Base-by-base conservation (phyloP, 2,329 filamentous ascomycete species). In the Colletotrichum incanum region DNA sequence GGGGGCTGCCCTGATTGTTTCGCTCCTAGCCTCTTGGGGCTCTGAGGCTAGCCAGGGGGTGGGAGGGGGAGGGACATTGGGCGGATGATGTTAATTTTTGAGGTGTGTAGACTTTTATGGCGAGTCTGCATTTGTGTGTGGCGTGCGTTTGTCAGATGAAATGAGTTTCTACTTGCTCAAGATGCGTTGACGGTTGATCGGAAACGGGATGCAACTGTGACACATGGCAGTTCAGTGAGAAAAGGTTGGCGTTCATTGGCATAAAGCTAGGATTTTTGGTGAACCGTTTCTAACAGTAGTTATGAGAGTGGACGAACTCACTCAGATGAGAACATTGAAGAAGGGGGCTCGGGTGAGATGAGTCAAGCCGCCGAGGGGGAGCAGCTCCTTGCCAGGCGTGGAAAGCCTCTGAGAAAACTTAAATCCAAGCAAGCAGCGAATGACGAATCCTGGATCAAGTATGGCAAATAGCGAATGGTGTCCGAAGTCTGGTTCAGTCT, bases 1-100 rank as follows among this genome's bases (percentile, higher is more conserved):
- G 65, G 70, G 52, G 41, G 26, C 20, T 54, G 69, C 69, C 69
- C 65, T 69, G 65, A 64, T 58, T 63, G 58, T 45, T n/a, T 54
- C 4, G 26, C 49, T 20, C n/a, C 34, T 52, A 26, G 45, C 31
- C 47, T 62, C 34, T 62, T 7, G 60, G 43, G 43, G 69, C 16
- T 41, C 65, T 68, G 65, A 49, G 58, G 65, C 65, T 69, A 60
- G 59, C 56, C 55, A 56, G 59, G 58, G 26, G 55, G 18, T 45
- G 65, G 65, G 50, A 39, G 52, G 69, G 9, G 39, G 39, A 52
- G 41, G 69, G 45, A 50, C 45, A 50, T 72, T 60, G 59, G 34
- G 28, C 50, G 28, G 43, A 41, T n/a, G 37, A 16, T 20, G 34
- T 23, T 1, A 20, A 56, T 69, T 37, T 41, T 37, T 37, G 7